Base-by-base conservation (phyloP, 306 rosid genomes). In the Citrullus mucosospermus region DNA sequence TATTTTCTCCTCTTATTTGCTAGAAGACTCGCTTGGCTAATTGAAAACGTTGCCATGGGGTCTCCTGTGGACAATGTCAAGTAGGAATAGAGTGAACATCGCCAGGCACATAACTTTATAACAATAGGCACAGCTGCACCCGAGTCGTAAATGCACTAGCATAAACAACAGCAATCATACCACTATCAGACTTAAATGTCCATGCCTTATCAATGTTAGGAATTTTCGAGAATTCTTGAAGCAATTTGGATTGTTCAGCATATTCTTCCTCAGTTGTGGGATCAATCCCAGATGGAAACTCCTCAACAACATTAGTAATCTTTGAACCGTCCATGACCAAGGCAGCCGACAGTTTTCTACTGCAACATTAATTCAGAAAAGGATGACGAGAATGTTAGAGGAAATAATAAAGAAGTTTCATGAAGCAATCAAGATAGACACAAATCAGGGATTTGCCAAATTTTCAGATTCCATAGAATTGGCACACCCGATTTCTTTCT, bases 171-270 rank as follows among this genome's bases (percentile, higher is more conserved):
- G 80, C 39, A 76, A 46, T 18, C 85, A 59, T 83, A 93, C 93
- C 90, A 34, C 44, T 80, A 20, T 83, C 84, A 66, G 97, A 85
- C 30, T 82, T 85, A 59, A 89, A 93, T 79, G 86, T 76, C 93
- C 97, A 90, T 54, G 93, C 92, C 79, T 88, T 93, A 86, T 91
- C 87, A 87, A 93, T 86, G 88, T 48, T 86, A 71, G 93, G 84
- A 59, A 91, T 86, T 14, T 32, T 86, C 28, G 85, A 79, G 86
- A 93, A 91, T 28, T 90, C 89, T 80, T 80, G 85, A 81, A 93
- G 98, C 75, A 90, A 84, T 71, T 83, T 85, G 58, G 97, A 91
- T 73, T 90, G 85, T n/a, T 60, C 79, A 59, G 90, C 72, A 84
- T 90, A 92, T 44, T 91, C 96, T 58, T 89, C 85, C 84, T 92